These are phyloP conservation scores for Flaveria floridana DNA, from an alignment of 140 eudicot species.

Conservation along the genomic window DNA sequence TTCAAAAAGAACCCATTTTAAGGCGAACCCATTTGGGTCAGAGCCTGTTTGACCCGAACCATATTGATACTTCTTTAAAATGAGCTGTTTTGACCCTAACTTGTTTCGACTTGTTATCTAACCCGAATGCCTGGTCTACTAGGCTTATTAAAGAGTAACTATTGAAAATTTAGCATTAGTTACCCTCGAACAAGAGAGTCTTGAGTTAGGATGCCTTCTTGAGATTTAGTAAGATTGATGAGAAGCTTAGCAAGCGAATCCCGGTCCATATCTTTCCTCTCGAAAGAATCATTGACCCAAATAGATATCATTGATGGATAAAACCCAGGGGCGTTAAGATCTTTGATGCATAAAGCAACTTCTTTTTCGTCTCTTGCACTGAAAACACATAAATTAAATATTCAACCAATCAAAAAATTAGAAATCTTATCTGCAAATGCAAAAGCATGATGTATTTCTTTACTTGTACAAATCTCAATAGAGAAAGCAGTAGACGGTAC, in stretches of 20 bases:
- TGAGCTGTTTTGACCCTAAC: background rate
- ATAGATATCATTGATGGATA: constrained; percentile 71
- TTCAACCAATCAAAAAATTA: background rate
- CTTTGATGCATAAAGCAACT: constrained; percentile 70
- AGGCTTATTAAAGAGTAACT: background rate
- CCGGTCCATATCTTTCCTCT: constrained; percentile 81
- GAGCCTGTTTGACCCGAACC: too few species aligned
- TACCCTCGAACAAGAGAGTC: constrained; percentile 85
- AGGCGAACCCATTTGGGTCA: background rate
- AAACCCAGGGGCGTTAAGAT: constrained; percentile 67
- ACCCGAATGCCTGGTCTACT: background rate
- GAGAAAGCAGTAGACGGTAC: constrained; percentile 26
- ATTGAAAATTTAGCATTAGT: background rate
- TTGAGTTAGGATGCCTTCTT: constrained; percentile 51
- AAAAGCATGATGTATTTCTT: background rate
- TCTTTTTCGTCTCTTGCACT: constrained; percentile 85
- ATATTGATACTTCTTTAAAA: too few species aligned
- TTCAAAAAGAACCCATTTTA: background rate
- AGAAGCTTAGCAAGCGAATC: constrained; percentile 71
- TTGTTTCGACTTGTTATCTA: background rate
- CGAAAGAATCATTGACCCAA: constrained; percentile 87
- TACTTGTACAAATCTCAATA: background rate
- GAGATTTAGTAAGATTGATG: constrained; percentile 60
- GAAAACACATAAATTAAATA: constrained; percentile 23
- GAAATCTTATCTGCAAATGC: background rate